phyloP scores from a whole-genome alignment of 2,329 filamentous ascomycete genomes.

The Alternaria alternata region DNA sequence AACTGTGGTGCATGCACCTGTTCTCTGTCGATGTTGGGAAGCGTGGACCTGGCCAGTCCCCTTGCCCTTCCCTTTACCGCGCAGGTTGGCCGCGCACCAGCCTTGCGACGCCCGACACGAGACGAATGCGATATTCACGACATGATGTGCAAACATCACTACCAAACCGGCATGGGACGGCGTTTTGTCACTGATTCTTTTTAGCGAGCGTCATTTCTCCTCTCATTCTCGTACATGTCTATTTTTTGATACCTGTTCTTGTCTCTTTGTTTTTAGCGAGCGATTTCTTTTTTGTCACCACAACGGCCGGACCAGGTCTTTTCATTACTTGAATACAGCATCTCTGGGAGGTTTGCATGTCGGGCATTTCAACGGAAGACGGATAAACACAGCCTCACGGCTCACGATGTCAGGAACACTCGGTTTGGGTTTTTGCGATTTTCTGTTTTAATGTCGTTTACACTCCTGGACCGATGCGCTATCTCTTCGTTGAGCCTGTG shows the following conservation, averaged over 20 bases:
- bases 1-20: slow-evolving; percentile 32
- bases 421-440: slow-evolving; percentile 48
- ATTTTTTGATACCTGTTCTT: slow-evolving; percentile 53
- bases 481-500: slow-evolving; percentile 50
- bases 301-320: slow-evolving; percentile 49
- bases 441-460: slow-evolving; percentile 53
- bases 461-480: slow-evolving; percentile 36
- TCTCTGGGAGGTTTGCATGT: slow-evolving; percentile 56
- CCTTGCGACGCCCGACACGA: slow-evolving; percentile 51
- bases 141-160: slow-evolving; percentile 53
- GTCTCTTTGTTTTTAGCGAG: slow-evolving; percentile 52
- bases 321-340: slow-evolving; percentile 50
- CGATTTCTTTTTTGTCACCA: slow-evolving; percentile 45
- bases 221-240: slow-evolving; percentile 52
- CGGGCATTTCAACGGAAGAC: slow-evolving; percentile 53
- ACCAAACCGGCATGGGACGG: slow-evolving; percentile 62
- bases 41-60: slow-evolving; percentile 56
- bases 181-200: slow-evolving; percentile 58
- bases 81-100: slow-evolving; percentile 52
- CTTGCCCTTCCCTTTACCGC: slow-evolving; percentile 31
- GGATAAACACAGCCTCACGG: slow-evolving; percentile 54
- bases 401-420: slow-evolving; percentile 52
- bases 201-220: slow-evolving; percentile 49
- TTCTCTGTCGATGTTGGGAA: slow-evolving; percentile 44
- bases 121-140: slow-evolving; percentile 57